Evolutionary conservation across 495 filamentous ascomycete genomes (phyloP).

Genomic region (Pyronema domesticum): DNA sequence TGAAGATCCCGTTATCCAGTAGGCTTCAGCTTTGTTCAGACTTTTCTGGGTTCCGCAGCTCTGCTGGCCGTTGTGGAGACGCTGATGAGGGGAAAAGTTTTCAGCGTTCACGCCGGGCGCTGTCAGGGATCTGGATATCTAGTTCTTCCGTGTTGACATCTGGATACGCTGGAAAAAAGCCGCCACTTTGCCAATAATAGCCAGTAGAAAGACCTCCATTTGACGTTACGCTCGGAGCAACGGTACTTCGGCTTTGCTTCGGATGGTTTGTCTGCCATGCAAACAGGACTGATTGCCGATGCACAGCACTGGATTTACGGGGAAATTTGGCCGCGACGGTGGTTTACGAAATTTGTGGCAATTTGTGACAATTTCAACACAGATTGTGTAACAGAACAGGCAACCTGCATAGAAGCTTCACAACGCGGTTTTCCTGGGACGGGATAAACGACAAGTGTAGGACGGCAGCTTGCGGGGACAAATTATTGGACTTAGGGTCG

Average conservation of each 20-base stretch:
- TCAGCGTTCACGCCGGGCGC: background rate
- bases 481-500: too few species aligned
- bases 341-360: background rate
- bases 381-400: conserved; percentile 1
- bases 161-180: background rate
- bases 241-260: conserved; percentile 1
- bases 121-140: background rate
- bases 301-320: too few species aligned
- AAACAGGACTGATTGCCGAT: background rate
- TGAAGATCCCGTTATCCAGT: too few species aligned
- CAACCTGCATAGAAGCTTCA: conserved; percentile 1
- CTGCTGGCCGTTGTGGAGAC: too few species aligned
- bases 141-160: background rate
- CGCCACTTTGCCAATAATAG: background rate
- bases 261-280: background rate
- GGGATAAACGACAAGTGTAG: too few species aligned
- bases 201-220: background rate
- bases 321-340: too few species aligned
- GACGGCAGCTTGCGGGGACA: too few species aligned
- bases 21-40: too few species aligned
- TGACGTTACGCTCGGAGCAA: background rate
- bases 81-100: background rate
- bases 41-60: too few species aligned
- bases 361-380: background rate
- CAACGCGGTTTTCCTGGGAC: too few species aligned